Evolutionary conservation across 345 rosid genomes (phyloP), one percentile per base, ranked within the genome.

Genomic region (Gossypium arboreum): DNA sequence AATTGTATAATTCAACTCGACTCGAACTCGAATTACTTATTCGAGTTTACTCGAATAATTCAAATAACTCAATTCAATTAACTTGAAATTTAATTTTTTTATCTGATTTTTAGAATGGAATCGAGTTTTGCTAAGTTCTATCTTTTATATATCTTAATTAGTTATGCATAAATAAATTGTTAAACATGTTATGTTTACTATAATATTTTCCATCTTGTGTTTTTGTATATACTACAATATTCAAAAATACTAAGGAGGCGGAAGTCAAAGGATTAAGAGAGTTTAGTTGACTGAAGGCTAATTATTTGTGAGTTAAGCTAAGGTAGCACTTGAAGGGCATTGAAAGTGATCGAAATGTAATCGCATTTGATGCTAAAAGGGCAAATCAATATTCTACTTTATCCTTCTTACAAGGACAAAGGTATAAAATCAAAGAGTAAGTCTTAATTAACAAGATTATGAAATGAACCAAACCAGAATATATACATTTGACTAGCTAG

Each of bases 301-400:
- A 27, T 27, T 15, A 61, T 15, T 61, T 41, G 65, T 15, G 43
- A 29, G 7, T 22, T 58, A 58, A 58, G 34, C 15, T 13, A 7
- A 3, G 17, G 15, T 24, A 58, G 34, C 34, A 0, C 17, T 59
- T 59, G 17, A 25, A 59, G 64, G 41, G 39, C 9, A 15, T 16
- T 62, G 67, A 62, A 29, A 62, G 67, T 7, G 67, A 61, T 29
- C 29, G 66, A 62, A 62, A 34, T 6, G 43, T 8, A 62, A 62
- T 62, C 25, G 24, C 45, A 51, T 29, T 69, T 5, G 58, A 70
- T 52, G 73, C 73, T 17, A 52, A 70, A 51, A 52, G 18, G 45
- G 12, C 45, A 61, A 29, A 61, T 9, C 66, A 2, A 61, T 61
- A 60, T 60, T 41, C 66, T 61, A 25, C 55, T 25, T 60, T 60